A percentile compares a stretch with the other conserved stretches of the same genome.
Evolutionary conservation across 164 flowering plant species (phyloP).

Genomic region (Pachysandra terminalis): DNA sequence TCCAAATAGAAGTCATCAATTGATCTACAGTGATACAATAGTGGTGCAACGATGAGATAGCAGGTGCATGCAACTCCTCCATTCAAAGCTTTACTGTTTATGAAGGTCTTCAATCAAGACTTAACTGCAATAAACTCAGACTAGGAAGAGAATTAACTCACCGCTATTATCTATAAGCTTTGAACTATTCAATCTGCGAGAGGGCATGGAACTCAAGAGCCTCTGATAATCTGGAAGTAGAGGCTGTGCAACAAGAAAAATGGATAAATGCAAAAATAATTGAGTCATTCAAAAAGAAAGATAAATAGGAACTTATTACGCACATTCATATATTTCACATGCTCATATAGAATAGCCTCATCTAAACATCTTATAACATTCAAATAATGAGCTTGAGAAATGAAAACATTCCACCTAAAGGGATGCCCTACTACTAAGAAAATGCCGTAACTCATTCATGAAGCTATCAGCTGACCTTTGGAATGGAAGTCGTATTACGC

Average conservation of each 20-base stretch:
- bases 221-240: conserved; percentile 99
- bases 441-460: neutral
- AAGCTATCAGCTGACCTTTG: conserved; percentile 56
- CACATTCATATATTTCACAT: neutral
- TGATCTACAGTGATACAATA: too few species aligned
- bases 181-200: conserved; percentile 92
- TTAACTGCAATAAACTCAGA: too few species aligned
- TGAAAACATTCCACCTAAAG: too few species aligned
- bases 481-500: conserved; percentile 69
- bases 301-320: neutral
- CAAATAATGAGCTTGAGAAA: too few species aligned
- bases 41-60: too few species aligned
- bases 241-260: conserved; percentile 78
- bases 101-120: neutral
- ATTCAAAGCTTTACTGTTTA: too few species aligned
- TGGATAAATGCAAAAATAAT: conserved; percentile 36
- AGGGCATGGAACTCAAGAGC: conserved; percentile 86
- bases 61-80: too few species aligned
- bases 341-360: too few species aligned
- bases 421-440: too few species aligned
- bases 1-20: too few species aligned
- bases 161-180: conserved; percentile 95
- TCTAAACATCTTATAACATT: too few species aligned
- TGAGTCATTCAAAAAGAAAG: conserved; percentile 11
- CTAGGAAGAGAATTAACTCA: conserved; percentile 32